These are phyloP conservation scores for Papiliotrema nemorosa DNA, from an alignment of 1,284 basidiomycete genomes.

Conservation along the genomic window DNA sequence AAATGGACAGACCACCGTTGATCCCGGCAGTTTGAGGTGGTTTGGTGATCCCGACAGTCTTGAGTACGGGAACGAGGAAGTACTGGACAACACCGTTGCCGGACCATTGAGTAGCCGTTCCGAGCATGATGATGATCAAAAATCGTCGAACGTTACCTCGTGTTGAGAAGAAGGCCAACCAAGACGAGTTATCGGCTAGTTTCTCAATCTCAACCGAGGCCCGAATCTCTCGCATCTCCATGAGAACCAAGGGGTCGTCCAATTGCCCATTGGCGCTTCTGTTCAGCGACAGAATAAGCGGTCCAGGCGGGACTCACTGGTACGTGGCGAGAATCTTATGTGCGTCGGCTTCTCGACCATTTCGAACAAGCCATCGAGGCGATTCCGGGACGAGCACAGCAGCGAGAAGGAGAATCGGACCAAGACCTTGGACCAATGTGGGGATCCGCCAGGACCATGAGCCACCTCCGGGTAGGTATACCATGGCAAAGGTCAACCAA, in stretches of 20 bases:
- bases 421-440: slow-evolving; percentile 56
- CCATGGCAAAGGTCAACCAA: neutral
- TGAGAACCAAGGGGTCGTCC: slow-evolving; percentile 44
- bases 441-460: slow-evolving; percentile 10
- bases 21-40: neutral
- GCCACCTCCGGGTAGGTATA: neutral
- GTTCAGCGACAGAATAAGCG: too few species aligned
- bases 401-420: slow-evolving; percentile 52
- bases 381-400: slow-evolving; percentile 12
- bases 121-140: slow-evolving; percentile 30
- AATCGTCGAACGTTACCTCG: slow-evolving; percentile 19
- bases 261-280: slow-evolving; percentile 45
- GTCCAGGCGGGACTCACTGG: slow-evolving; percentile 43
- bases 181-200: slow-evolving; percentile 17
- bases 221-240: slow-evolving; percentile 49
- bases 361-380: slow-evolving; percentile 6
- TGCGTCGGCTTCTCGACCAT: slow-evolving; percentile 7
- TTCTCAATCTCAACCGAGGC: slow-evolving; percentile 42
- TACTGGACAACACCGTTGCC: neutral
- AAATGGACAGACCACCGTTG: neutral
- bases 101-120: slow-evolving; percentile 37
- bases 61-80: neutral
- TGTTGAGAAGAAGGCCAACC: slow-evolving; percentile 13
- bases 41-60: neutral
- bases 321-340: slow-evolving; percentile 44